A percentile compares a stretch with the other conserved stretches of the same genome.
Evolutionary conservation across 495 filamentous ascomycete species (phyloP).

Genomic region (Elaphomyces granulatus): DNA sequence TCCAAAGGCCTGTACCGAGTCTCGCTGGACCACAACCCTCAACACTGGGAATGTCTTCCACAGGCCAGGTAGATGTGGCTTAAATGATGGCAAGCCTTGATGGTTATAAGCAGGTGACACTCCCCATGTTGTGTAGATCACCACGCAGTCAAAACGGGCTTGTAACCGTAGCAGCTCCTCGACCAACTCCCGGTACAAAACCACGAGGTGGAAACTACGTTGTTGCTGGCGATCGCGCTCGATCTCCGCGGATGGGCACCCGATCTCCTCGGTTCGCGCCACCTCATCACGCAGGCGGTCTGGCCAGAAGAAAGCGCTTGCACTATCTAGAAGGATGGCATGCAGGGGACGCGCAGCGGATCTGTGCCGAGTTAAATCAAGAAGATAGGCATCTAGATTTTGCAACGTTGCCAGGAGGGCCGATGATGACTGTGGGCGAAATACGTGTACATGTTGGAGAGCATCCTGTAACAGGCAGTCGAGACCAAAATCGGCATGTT

Average conservation of each 20-base stretch:
- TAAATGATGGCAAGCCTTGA: slow-evolving; percentile 18
- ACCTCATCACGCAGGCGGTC: slow-evolving; percentile 37
- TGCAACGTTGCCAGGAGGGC: slow-evolving; percentile 38
- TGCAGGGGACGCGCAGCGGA: slow-evolving; percentile 34
- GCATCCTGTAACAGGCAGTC: slow-evolving; percentile 20
- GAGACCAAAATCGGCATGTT: slow-evolving; percentile 10
- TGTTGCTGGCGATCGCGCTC: slow-evolving; percentile 18
- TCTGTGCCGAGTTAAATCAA: slow-evolving; percentile 30
- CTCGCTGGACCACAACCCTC: slow-evolving; percentile 32
- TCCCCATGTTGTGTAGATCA: slow-evolving; percentile 26
- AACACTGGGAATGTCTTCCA: slow-evolving; percentile 34
- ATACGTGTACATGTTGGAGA: slow-evolving; percentile 37
- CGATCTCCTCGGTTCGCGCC: slow-evolving; percentile 26
- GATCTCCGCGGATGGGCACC: slow-evolving; percentile 17
- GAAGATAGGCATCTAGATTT: slow-evolving; percentile 36
- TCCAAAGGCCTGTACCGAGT: slow-evolving; percentile 37
- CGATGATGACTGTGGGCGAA: slow-evolving; percentile 39
- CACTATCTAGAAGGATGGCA: slow-evolving; percentile 38
- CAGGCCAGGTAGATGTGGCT: slow-evolving; percentile 27
- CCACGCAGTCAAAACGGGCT: slow-evolving; percentile 22
- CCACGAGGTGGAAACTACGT: slow-evolving; percentile 20
- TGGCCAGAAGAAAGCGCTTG: slow-evolving; percentile 44
- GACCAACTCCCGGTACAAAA: slow-evolving; percentile 24
- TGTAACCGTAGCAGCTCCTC: slow-evolving; percentile 23
- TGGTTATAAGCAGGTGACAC: slow-evolving; percentile 22